Conservation (phyloP, 345 rosid genomes). For the Anacardium occidentale region DNA sequence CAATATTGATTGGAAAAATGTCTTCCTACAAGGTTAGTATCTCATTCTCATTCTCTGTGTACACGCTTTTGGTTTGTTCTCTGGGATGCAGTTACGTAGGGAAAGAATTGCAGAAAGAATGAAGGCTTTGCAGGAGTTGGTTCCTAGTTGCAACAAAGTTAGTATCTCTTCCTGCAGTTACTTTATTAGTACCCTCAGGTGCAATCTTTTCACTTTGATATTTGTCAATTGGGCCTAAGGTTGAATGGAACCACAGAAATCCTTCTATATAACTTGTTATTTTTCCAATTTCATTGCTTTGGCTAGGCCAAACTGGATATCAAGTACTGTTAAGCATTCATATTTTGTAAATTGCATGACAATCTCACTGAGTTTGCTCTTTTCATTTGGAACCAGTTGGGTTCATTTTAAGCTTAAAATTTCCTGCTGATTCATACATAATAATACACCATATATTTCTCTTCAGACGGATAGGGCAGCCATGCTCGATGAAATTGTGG, state of each 20-base stretch:
- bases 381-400: background rate
- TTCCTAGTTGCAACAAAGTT: conserved; percentile 76
- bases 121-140: conserved; percentile 74
- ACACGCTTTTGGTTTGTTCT: background rate
- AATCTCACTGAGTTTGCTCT: background rate
- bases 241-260: too few species aligned
- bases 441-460: conserved; percentile 10
- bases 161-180: conserved; percentile 3
- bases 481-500: conserved; percentile 82
- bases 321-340: too few species aligned
- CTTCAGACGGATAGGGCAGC: conserved; percentile 74
- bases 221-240: background rate
- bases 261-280: too few species aligned
- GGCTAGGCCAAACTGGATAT: too few species aligned
- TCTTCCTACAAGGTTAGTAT: too few species aligned
- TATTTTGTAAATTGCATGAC: background rate
- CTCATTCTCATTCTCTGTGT: background rate
- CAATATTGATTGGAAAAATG: background rate
- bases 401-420: background rate
- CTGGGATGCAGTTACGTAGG: conserved; percentile 54
- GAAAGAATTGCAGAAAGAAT: conserved; percentile 73
- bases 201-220: background rate
- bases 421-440: background rate
- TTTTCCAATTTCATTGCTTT: too few species aligned
- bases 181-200: background rate